Base-by-base conservation (phyloP, 768 basidiomycete species). In the Xerocomellus intermedius region DNA sequence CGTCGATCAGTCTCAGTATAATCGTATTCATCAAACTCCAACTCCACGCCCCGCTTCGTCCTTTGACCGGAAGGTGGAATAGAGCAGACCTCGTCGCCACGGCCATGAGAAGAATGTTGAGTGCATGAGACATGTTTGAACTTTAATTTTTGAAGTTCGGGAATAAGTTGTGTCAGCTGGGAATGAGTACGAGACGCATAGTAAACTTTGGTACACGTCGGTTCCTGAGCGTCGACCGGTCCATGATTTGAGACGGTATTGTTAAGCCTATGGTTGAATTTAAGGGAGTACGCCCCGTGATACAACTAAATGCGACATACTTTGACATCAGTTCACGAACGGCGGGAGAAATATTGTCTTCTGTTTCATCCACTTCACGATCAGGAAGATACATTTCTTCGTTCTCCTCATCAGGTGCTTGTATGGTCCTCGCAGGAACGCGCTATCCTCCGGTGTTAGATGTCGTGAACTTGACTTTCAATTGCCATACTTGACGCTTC, bases 161-260 rank as follows among this genome's bases (percentile, higher is more conserved):
- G 87, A 17, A 94, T 77, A 4, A 98, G 79, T 69, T 99, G 96
- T 2, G 94, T 79, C 4, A 99, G 82, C 65, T 99, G 96, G 2
- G 95, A 95, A 72, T 99, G 96, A 1, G 96, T 99, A 32, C 96
- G 80, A 0, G 97, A 98, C 0, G 95, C 90, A 65, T 95, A 97
- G 69, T 85, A 97, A 56, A 98, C 87, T 77, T 93, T 90, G 36
- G 83, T 87, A 64, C 87, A 89, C 5, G 79, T 78, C 16, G 79
- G 78, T 54, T 85, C 85, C 42, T 74, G 74, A 30, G 61, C 52
- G 30, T 58, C 57, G 9, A 38, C 35, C 21, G 33, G 54, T 19
- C 63, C 43, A 46, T 50, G 45, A 28, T 22, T 43, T 22, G 60
- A 58, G 32, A 7, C 26, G 1, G 55, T 33, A 2, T 42, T 60